Conservation (phyloP, 129 eudicot species). For the Helichrysum umbraculigerum region DNA sequence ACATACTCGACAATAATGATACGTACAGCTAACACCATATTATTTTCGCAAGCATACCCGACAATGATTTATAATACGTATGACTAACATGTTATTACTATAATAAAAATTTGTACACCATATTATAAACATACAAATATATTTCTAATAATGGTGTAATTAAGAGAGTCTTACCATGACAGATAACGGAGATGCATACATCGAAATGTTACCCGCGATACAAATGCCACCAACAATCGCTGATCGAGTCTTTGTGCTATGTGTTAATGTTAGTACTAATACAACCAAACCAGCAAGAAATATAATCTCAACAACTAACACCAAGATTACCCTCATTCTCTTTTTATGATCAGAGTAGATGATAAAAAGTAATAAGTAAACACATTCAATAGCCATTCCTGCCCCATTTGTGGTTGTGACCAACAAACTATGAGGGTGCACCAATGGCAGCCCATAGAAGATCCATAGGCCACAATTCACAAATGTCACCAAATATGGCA, state of each 20-base stretch:
- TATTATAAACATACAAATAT: too few relatives aligned
- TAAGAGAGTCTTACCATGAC: constrained; percentile 56
- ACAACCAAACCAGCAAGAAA: constrained; percentile 46
- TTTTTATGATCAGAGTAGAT: constrained; percentile 41
- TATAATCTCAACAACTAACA: constrained; percentile 43
- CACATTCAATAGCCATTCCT: constrained; percentile 57
- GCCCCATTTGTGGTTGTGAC: constrained; percentile 72
- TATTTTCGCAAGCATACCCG: background rate
- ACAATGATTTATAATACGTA: background rate
- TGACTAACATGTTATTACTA: background rate
- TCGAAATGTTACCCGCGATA: constrained; percentile 50
- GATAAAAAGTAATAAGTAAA: constrained; percentile 52
- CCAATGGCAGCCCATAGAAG: constrained; percentile 74
- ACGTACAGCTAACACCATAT: background rate
- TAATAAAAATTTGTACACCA: background rate
- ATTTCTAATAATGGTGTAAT: background rate
- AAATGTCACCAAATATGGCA: constrained; percentile 72
- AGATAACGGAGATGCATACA: constrained; percentile 82
- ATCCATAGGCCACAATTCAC: constrained; percentile 81
- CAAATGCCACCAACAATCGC: constrained; percentile 61
- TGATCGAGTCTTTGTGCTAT: constrained; percentile 49
- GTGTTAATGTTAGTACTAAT: constrained; percentile 48
- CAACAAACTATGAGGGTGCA: constrained; percentile 69
- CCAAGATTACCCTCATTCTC: constrained; percentile 36
- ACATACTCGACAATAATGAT: background rate